A percentile compares a stretch with the other conserved stretches of the same genome.
These are phyloP conservation scores for Penstemon eatonii DNA, from an alignment of 257 asterid species.

Conservation along the genomic window DNA sequence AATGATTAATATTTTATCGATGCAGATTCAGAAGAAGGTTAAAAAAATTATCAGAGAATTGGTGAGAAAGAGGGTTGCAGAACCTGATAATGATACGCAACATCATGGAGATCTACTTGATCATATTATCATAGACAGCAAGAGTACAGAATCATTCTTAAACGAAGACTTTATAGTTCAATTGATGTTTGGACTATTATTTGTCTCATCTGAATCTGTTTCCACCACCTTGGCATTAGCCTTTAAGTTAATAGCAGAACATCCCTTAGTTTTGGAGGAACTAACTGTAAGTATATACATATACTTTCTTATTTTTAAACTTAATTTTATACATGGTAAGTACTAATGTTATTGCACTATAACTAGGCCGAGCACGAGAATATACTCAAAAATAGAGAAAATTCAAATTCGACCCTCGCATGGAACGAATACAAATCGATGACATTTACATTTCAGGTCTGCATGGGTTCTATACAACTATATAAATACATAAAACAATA, in stretches of 20 bases:
- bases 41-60: conserved; percentile 62
- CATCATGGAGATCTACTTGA: conserved; percentile 65
- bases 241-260: conserved; percentile 67
- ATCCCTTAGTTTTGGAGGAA: conserved; percentile 61
- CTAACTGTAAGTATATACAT: conserved; percentile 44
- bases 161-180: conserved; percentile 79
- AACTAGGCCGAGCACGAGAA: conserved; percentile 65
- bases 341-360: too few relatives aligned
- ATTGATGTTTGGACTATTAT: conserved; percentile 69
- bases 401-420: conserved; percentile 40
- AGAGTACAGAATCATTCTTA: conserved; percentile 53
- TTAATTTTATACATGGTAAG: too few relatives aligned
- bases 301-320: too few relatives aligned
- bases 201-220: conserved; percentile 72
- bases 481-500: too few relatives aligned
- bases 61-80: conserved; percentile 45
- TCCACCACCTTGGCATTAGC: conserved; percentile 81
- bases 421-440: conserved; percentile 79
- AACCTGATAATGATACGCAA: conserved; percentile 31
- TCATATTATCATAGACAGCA: conserved; percentile 57
- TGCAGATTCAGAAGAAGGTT: conserved; percentile 69
- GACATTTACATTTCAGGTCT: conserved; percentile 75
- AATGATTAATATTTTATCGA: too few relatives aligned
- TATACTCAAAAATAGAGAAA: conserved; percentile 52
- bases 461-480: too few relatives aligned